These are phyloP conservation scores for Polytolypa hystricis DNA, from an alignment of 2,329 filamentous ascomycete species.

Conservation along the genomic window DNA sequence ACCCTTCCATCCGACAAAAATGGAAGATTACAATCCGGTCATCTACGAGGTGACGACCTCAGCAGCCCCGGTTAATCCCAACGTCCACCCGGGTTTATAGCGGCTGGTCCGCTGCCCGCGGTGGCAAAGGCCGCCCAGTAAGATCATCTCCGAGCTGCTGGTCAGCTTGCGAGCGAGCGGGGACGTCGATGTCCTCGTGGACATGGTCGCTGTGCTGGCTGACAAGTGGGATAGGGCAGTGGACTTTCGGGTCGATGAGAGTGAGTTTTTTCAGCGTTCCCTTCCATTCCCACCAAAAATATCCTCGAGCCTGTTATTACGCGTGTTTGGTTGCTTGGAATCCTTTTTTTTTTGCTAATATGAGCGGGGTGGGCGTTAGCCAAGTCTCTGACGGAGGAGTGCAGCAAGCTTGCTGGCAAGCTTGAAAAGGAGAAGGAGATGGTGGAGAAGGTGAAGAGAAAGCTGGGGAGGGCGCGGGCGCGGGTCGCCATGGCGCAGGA, in stretches of 20 bases:
- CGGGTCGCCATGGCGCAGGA: not conserved
- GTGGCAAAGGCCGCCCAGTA: not conserved
- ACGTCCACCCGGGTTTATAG: not conserved
- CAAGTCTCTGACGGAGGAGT: not conserved
- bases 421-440: no score
- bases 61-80: not conserved
- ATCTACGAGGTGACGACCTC: not conserved
- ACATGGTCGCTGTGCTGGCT: not conserved
- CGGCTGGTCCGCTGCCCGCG: not conserved
- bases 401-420: not conserved
- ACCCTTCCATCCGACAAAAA: not conserved
- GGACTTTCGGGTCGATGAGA: not conserved
- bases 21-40: no score
- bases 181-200: not conserved
- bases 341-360: not conserved
- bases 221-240: slow-evolving; percentile 1
- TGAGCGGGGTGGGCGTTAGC: not conserved
- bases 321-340: not conserved
- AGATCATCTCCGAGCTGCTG: not conserved
- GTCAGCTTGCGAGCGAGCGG: no score
- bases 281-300: not conserved
- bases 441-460: not conserved
- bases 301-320: no score
- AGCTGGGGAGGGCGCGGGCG: not conserved
- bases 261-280: not conserved